A percentile compares a stretch with the other conserved stretches of the same genome.
These are phyloP conservation scores for Tricholoma saponaceum DNA, from an alignment of 768 basidiomycete genomes.

Conservation along the genomic window DNA sequence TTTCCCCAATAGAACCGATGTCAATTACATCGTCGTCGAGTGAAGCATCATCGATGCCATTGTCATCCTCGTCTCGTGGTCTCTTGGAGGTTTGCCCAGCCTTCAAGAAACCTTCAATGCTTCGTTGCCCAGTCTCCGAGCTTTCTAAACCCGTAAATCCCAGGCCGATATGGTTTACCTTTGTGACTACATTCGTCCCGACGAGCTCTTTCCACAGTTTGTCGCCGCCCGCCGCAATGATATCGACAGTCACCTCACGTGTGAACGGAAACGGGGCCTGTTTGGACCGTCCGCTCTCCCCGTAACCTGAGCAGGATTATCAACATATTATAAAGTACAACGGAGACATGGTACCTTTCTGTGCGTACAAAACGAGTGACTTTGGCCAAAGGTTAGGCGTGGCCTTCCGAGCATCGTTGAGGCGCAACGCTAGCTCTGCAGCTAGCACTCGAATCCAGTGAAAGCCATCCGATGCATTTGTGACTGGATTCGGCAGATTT, in stretches of 20 bases:
- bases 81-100: conserved; percentile 35
- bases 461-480: conserved; percentile 66
- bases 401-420: conserved; percentile 74
- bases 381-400: conserved; percentile 88
- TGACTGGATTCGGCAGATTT: conserved; percentile 80
- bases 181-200: conserved; percentile 50
- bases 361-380: conserved; percentile 74
- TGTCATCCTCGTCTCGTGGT: conserved; percentile 26
- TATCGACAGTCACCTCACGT: conserved; percentile 67
- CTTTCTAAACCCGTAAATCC: conserved; percentile 76
- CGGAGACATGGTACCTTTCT: conserved; percentile 49
- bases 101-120: conserved; percentile 85
- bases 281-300: conserved; percentile 59
- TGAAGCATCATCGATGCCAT: conserved; percentile 8
- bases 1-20: neutral
- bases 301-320: conserved; percentile 47
- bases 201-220: conserved; percentile 86
- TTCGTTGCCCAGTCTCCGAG: conserved; percentile 74
- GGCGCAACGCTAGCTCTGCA: conserved; percentile 81
- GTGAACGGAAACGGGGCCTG: conserved; percentile 88
- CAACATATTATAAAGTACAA: neutral
- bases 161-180: conserved; percentile 69
- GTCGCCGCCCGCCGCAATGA: conserved; percentile 70
- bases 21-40: conserved; percentile 1
- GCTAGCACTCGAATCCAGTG: conserved; percentile 93